These are phyloP conservation scores for Sisymbrium altissimum DNA, from an alignment of 345 rosid genomes.

Conservation along the genomic window DNA sequence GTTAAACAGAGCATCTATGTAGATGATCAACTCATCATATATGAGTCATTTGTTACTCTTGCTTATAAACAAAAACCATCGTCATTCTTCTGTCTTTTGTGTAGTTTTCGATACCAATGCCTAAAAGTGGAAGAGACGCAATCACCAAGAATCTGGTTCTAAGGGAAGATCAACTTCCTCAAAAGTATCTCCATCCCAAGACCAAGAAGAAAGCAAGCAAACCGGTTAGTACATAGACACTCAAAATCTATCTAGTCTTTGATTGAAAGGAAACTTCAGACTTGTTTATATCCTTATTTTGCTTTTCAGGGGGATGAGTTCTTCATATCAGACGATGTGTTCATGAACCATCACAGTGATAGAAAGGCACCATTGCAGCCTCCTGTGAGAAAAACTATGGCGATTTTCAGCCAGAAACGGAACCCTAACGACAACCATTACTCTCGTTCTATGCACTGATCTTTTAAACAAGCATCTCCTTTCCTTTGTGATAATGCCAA, in stretches of 20 bases:
- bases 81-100: constrained; percentile 1
- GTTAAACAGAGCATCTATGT: neutral
- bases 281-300: neutral
- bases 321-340: constrained; percentile 49
- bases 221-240: constrained; percentile 41
- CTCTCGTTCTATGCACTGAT: constrained; percentile 55
- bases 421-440: constrained; percentile 96
- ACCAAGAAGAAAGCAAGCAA: constrained; percentile 72
- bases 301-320: constrained; percentile 71
- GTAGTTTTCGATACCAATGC: constrained; percentile 86
- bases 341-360: constrained; percentile 55
- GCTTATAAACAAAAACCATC: neutral
- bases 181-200: constrained; percentile 75
- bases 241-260: neutral
- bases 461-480: neutral
- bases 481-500: neutral
- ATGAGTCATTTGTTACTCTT: neutral
- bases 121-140: constrained; percentile 92
- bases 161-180: constrained; percentile 96
- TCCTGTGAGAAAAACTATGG: constrained; percentile 79
- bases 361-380: constrained; percentile 67
- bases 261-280: neutral
- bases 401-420: constrained; percentile 79
- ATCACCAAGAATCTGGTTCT: constrained; percentile 69
- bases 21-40: neutral